These are phyloP conservation scores for Alternaria rosae DNA, from an alignment of 2,329 filamentous ascomycete species.

Conservation along the genomic window DNA sequence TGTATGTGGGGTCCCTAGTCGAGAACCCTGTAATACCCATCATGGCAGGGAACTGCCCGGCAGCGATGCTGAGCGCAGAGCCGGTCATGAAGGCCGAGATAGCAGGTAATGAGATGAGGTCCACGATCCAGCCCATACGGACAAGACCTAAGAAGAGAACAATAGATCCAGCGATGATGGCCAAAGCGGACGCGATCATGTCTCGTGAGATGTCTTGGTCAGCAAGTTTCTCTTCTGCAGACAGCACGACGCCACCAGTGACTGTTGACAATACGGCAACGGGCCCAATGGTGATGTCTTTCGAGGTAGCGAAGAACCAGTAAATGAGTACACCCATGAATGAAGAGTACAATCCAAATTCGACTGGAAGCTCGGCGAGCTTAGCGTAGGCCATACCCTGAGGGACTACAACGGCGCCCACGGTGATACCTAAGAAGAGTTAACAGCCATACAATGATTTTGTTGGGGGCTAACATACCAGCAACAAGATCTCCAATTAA, in stretches of 20 bases:
- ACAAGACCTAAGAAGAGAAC: conserved; percentile 81
- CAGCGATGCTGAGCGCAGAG: conserved; percentile 86
- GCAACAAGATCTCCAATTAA: conserved; percentile 87
- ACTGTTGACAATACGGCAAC: conserved; percentile 95
- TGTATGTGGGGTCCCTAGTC: conserved; percentile 79
- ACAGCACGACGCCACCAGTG: conserved; percentile 77
- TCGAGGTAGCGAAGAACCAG: conserved; percentile 98
- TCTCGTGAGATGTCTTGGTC: conserved; percentile 35
- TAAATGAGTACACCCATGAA: conserved; percentile 96
- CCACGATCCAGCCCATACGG: conserved; percentile 88
- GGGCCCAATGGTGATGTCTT: conserved; percentile 97
- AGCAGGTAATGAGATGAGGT: conserved; percentile 89
- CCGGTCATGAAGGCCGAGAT: conserved; percentile 98
- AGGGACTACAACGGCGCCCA: conserved; percentile 82
- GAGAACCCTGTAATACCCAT: conserved; percentile 80
- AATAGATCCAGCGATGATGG: conserved; percentile 80
- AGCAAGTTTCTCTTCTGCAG: conserved; percentile 62
- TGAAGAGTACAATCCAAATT: conserved; percentile 92
- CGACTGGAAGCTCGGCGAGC: conserved; percentile 75
- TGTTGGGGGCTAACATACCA: conserved; percentile 60
- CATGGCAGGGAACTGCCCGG: conserved; percentile 81
- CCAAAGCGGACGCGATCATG: conserved; percentile 66
- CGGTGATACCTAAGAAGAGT: conserved; percentile 65
- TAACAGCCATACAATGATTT: conserved; percentile 9
- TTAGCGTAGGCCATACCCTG: conserved; percentile 95